phyloP scores from a whole-genome alignment of 441 rosid species.

The Macaranga tanarius region DNA sequence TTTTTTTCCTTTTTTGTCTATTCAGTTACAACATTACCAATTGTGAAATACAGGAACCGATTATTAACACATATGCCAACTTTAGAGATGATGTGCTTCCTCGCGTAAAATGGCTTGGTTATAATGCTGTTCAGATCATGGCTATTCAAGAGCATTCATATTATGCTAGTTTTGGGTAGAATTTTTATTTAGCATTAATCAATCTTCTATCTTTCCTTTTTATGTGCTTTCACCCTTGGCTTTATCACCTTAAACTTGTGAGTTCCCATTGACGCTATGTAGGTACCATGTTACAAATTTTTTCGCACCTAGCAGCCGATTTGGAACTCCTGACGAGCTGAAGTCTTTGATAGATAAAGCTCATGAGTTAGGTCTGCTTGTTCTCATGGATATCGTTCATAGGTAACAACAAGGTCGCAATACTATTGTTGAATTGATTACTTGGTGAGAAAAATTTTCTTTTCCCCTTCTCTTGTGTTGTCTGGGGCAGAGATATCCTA shows the following conservation, averaged over 20 bases:
- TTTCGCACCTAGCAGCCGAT: conserved; percentile 97
- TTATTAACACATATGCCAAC: conserved; percentile 80
- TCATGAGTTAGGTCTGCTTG: conserved; percentile 90
- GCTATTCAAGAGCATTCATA: conserved; percentile 99
- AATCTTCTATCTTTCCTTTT: background rate
- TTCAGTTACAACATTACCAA: conserved; percentile 23
- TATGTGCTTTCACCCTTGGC: conserved; percentile 8
- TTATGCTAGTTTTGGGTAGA: conserved; percentile 97
- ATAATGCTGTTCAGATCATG: conserved; percentile 97
- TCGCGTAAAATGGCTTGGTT: conserved; percentile 90
- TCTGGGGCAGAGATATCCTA: background rate
- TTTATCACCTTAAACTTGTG: conserved; percentile 21
- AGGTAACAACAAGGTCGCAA: conserved; percentile 47
- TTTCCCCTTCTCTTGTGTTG: background rate
- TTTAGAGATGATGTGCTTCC: conserved; percentile 98
- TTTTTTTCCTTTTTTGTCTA: conserved; percentile 13
- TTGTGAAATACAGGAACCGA: conserved; percentile 68
- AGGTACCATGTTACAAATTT: conserved; percentile 97
- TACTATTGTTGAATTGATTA: background rate
- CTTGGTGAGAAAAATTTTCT: background rate
- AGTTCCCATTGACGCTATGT: conserved; percentile 38
- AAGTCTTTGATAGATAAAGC: conserved; percentile 94
- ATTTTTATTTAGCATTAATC: conserved; percentile 24
- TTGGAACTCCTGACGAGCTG: conserved; percentile 97
- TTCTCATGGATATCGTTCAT: conserved; percentile 98